These are phyloP conservation scores for Deuterostichococcus epilithicus DNA, from an alignment of 139 green algal genomes.

Conservation along the genomic window DNA sequence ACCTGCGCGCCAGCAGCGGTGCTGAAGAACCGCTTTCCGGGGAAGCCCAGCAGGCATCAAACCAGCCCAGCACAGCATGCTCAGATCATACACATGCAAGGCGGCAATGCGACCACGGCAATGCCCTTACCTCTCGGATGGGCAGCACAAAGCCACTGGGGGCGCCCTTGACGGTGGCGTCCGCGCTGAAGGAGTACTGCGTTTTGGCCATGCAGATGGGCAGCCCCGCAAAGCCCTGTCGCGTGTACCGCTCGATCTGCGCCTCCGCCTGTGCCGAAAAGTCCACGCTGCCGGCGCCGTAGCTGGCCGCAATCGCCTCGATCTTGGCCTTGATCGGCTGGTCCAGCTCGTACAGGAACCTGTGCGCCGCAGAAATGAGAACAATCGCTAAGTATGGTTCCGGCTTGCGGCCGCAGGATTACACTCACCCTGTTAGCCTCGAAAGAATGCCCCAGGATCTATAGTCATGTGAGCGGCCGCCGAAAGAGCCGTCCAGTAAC, in stretches of 20 bases:
- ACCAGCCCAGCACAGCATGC: neutral
- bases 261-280: slow-evolving; percentile 73
- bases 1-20: too few species aligned
- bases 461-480: too few species aligned
- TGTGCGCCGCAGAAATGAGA: neutral
- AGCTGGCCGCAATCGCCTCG: slow-evolving; percentile 87
- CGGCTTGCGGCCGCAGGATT: too few species aligned
- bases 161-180: slow-evolving; percentile 76
- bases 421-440: too few species aligned
- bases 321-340: slow-evolving; percentile 85
- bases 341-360: slow-evolving; percentile 19
- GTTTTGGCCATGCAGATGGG: slow-evolving; percentile 99
- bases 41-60: neutral
- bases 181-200: slow-evolving; percentile 89
- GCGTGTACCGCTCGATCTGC: slow-evolving; percentile 70
- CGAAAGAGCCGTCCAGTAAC: too few species aligned
- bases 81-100: neutral
- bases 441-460: too few species aligned
- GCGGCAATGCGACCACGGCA: neutral
- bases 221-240: slow-evolving; percentile 84
- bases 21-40: too few species aligned
- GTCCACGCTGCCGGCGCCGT: slow-evolving; percentile 78
- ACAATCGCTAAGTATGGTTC: too few species aligned
- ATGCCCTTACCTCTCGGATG: slow-evolving; percentile 55
- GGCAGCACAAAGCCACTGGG: slow-evolving; percentile 86